A percentile compares a stretch with the other conserved stretches of the same genome.
Conservation (phyloP, 2,329 filamentous ascomycete species). For the Teratosphaeria nubilosa region DNA sequence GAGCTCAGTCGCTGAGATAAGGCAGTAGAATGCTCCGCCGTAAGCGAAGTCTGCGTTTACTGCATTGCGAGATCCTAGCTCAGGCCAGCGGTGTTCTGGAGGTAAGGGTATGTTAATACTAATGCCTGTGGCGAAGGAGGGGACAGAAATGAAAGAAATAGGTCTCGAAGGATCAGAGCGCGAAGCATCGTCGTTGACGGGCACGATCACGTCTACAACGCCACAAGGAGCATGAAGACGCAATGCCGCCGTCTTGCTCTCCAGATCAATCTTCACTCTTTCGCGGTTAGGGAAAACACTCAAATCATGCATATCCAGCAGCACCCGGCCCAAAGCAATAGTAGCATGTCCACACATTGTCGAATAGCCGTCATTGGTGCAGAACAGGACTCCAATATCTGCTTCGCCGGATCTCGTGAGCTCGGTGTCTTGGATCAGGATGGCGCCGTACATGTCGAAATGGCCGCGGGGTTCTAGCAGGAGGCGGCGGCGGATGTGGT, state of each 20-base stretch:
- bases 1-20: constrained; percentile 29
- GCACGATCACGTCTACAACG: constrained; percentile 32
- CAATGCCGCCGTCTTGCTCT: constrained; percentile 19
- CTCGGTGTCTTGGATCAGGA: constrained; percentile 36
- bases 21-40: constrained; percentile 37
- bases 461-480: constrained; percentile 42
- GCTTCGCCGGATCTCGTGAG: constrained; percentile 26
- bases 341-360: constrained; percentile 46
- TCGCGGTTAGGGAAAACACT: constrained; percentile 30
- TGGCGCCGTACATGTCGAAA: constrained; percentile 43
- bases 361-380: constrained; percentile 39
- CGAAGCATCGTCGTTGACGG: constrained; percentile 14
- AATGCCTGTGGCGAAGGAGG: constrained; percentile 32
- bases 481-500: constrained; percentile 29
- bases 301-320: constrained; percentile 22
- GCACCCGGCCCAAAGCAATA: constrained; percentile 34
- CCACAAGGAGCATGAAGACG: constrained; percentile 39
- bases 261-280: constrained; percentile 21
- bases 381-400: constrained; percentile 40
- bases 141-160: constrained; percentile 34
- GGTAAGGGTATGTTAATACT: constrained; percentile 21
- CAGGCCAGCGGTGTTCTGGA: constrained; percentile 27
- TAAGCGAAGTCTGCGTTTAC: constrained; percentile 31
- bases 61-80: constrained; percentile 20
- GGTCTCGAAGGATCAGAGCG: constrained; percentile 29